Conservation (phyloP, 208 protist species). For the Wallacemonas collosoma region DNA sequence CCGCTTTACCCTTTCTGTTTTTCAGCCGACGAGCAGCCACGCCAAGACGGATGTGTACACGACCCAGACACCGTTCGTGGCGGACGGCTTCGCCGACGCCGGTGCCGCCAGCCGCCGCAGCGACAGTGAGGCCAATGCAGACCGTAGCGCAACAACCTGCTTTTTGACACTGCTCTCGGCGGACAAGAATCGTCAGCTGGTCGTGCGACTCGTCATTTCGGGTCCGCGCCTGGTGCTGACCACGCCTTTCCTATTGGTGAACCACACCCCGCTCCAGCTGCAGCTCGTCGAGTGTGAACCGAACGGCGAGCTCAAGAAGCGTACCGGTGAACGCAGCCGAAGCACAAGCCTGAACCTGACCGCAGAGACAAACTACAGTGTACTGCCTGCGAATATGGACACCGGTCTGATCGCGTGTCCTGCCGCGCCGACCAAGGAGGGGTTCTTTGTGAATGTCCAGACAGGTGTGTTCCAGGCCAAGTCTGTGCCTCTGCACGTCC, state of each 20-base stretch:
- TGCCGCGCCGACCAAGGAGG: conserved; percentile 31
- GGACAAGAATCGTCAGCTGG: conserved; percentile 37
- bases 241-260: conserved; percentile 72
- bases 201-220: conserved; percentile 34
- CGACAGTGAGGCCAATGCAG: conserved; percentile 17
- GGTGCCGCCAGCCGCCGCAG: not conserved
- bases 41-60: not conserved
- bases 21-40: not conserved
- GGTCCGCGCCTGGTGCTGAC: conserved; percentile 47
- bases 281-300: conserved; percentile 51
- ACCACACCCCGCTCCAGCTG: conserved; percentile 72
- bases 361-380: conserved; percentile 52
- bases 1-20: not conserved
- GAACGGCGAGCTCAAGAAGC: conserved; percentile 9
- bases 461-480: conserved; percentile 35
- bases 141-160: not conserved
- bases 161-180: conserved; percentile 33
- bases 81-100: conserved; percentile 13
- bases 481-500: conserved; percentile 78
- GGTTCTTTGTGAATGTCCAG: conserved; percentile 81
- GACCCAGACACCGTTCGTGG: conserved; percentile 4
- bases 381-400: conserved; percentile 61
- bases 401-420: conserved; percentile 57
- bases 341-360: conserved; percentile 12
- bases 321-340: not conserved